These are phyloP conservation scores for Wallacemonas sp. DNA, from an alignment of 208 protist species.

Conservation along the genomic window DNA sequence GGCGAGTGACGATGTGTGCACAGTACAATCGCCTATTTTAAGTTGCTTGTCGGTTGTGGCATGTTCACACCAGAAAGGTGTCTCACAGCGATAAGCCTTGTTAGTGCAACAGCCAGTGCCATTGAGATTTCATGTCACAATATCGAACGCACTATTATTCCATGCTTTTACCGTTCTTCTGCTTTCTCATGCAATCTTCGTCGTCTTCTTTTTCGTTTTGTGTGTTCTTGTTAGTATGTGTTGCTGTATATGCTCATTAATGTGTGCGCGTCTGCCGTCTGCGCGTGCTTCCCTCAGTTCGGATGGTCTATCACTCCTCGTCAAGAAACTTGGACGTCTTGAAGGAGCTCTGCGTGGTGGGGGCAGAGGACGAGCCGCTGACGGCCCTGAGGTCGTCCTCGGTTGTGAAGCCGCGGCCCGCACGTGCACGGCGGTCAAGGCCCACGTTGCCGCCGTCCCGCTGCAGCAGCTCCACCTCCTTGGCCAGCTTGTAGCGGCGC, in stretches of 20 bases:
- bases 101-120: too few species aligned
- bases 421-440: constrained; percentile 63
- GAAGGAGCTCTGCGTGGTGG: constrained; percentile 18
- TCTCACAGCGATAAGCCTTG: too few species aligned
- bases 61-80: too few species aligned
- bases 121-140: too few species aligned
- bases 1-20: too few species aligned
- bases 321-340: constrained; percentile 70
- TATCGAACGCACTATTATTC: too few species aligned
- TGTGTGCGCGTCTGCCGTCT: neutral
- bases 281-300: neutral
- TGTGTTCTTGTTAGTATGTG: neutral
- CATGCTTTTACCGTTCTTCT: too few species aligned
- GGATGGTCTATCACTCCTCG: constrained; percentile 66
- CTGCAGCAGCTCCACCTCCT: constrained; percentile 79
- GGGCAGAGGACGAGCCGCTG: constrained; percentile 9
- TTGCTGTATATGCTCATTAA: neutral
- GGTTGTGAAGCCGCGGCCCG: constrained; percentile 52
- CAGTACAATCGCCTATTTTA: too few species aligned
- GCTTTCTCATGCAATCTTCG: too few species aligned
- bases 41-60: too few species aligned
- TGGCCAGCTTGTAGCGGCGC: constrained; percentile 60
- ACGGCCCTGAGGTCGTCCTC: constrained; percentile 16
- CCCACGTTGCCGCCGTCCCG: constrained; percentile 65
- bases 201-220: constrained; percentile 1